Evolutionary conservation across 306 rosid species (phyloP), one percentile per base, ranked within the genome.

Genomic region (Citrullus colocynthis): DNA sequence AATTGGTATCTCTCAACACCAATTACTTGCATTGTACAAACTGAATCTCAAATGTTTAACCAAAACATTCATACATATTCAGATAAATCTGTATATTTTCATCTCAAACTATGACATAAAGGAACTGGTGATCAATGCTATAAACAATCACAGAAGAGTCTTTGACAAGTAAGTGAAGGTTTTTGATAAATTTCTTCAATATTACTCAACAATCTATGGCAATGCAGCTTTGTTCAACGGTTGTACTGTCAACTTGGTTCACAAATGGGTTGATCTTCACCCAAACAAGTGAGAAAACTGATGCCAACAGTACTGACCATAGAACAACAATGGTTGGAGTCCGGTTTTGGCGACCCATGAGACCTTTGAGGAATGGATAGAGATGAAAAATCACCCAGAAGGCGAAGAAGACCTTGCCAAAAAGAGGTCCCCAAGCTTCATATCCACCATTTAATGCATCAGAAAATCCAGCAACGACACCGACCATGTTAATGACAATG

Each of bases 301-400:
- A 94, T 58, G 96, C 98, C 87, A 94, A 83, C 59, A 94, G 83
- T 87, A 94, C 96, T 13, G 98, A 89, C 98, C 98, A 94, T 1
- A 94, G 87, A 59, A 94, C 85, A 83, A 94, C 98, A 82, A 94
- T 86, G 75, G 98, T 94, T 51, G 98, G 98, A 15, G 98, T 94
- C 24, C 97, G 80, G 89, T 94, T 94, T 64, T 92, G 97, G 80
- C 98, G 93, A 60, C 97, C 98, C 98, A 94, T 94, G 64, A 94
- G 96, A 86, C 98, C 98, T 82, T 94, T 94, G 28, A 94, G 93
- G 96, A 94, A 94, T 6, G 98, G 98, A 48, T 94, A 94, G 79
- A 94, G 97, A 85, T 94, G 98, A 44, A 92, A 83, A 36, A 94
- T 90, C 16, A 94, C 98, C 98, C 98, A 94, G 51, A 90, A 90